Percentiles rank a stretch among this genome's conserved stretches.
These are phyloP conservation scores for Tagetes patula DNA, from an alignment of 129 eudicot species.

Conservation along the genomic window DNA sequence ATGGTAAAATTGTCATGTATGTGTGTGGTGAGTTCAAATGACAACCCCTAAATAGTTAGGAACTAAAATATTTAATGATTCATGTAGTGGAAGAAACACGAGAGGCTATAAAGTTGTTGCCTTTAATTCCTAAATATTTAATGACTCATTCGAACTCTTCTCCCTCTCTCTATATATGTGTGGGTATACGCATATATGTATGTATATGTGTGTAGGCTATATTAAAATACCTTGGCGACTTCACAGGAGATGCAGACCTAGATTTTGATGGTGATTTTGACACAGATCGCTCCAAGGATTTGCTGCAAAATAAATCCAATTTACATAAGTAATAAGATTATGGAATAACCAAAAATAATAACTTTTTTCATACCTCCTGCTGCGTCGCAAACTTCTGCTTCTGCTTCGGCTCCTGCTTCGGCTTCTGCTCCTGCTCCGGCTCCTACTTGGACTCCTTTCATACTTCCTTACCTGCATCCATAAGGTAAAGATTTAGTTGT, in stretches of 20 bases:
- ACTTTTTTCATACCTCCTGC: conserved; percentile 44
- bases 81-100: not conserved
- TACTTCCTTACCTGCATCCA: conserved; percentile 59
- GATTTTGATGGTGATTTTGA: conserved; percentile 76
- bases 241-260: conserved; percentile 74
- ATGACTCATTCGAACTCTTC: not conserved
- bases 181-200: not conserved
- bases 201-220: not conserved
- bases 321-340: not conserved
- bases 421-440: conserved; percentile 70
- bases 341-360: not conserved
- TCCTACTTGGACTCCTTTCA: conserved; percentile 68
- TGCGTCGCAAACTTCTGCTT: conserved; percentile 4
- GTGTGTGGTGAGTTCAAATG: not conserved
- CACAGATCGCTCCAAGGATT: conserved; percentile 55
- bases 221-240: conserved; percentile 52
- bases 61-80: not conserved
- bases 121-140: not conserved
- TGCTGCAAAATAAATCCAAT: conserved; percentile 41
- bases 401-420: conserved; percentile 38
- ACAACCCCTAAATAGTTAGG: not conserved
- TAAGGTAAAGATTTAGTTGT: not conserved
- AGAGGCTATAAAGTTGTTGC: not conserved
- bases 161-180: too few species aligned
- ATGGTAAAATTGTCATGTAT: not conserved